Percentiles rank a stretch among this genome's conserved stretches.
Conservation (phyloP, 1,284 basidiomycete species). For the Puccinia triticina region DNA sequence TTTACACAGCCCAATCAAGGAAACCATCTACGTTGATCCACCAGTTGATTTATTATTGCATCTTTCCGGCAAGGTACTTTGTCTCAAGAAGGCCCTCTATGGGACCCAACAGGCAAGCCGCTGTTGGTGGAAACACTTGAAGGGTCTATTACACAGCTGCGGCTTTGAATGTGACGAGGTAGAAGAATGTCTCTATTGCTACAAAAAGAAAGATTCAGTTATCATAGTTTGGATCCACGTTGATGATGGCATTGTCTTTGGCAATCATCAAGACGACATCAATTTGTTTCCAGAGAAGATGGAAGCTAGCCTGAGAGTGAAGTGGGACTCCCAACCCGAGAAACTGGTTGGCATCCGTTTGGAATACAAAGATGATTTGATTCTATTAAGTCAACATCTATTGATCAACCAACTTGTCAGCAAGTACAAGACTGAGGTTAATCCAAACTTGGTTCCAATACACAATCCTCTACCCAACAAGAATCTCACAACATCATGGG, state of each 20-base stretch:
- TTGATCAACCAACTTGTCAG: background rate
- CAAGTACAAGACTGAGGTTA: background rate
- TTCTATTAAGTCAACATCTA: background rate
- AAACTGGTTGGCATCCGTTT: too few relatives aligned
- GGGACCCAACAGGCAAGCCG: slow-evolving; percentile 8
- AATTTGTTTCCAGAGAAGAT: background rate
- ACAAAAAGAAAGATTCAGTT: background rate
- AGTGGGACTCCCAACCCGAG: background rate
- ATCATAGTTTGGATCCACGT: slow-evolving; percentile 30
- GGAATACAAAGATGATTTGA: too few relatives aligned
- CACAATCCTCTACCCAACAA: background rate
- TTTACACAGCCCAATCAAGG: too few relatives aligned
- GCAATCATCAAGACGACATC: background rate
- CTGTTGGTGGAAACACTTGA: slow-evolving; percentile 35
- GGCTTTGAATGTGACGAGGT: background rate
- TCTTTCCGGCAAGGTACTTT: background rate
- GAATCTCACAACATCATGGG: too few relatives aligned
- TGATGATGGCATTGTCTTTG: too few relatives aligned
- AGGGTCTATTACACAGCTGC: background rate
- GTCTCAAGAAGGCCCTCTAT: slow-evolving; percentile 13
- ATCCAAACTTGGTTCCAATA: too few relatives aligned
- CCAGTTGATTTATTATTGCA: too few relatives aligned
- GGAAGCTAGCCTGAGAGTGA: background rate
- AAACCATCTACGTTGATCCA: too few relatives aligned
- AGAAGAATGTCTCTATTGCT: slow-evolving; percentile 12